These are phyloP conservation scores for Tetrahymena borealis DNA, from an alignment of 73 alveolate genomes.

Conservation along the genomic window DNA sequence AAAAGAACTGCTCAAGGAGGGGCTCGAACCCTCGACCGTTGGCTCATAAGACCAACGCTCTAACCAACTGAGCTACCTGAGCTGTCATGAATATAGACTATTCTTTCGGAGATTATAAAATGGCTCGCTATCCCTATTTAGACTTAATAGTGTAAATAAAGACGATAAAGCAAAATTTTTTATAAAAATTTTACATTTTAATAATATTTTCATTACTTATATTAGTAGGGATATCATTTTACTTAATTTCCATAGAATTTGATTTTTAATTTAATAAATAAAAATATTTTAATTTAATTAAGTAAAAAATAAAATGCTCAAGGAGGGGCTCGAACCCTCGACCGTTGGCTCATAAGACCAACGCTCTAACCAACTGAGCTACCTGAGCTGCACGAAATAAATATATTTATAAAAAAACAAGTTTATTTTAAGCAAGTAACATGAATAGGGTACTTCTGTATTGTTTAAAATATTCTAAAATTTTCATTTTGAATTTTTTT, in stretches of 20 bases:
- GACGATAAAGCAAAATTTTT: not conserved
- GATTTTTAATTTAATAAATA: not conserved
- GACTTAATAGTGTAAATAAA: not conserved
- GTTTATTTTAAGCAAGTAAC: not conserved
- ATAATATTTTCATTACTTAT: too few relatives aligned
- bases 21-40: conserved; percentile 4
- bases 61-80: conserved; percentile 4
- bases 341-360: conserved; percentile 5
- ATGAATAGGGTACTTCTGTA: too few relatives aligned
- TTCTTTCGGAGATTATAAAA: not conserved
- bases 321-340: conserved; percentile 4
- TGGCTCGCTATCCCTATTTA: not conserved
- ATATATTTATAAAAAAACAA: not conserved
- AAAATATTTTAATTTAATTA: not conserved
- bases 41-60: conserved; percentile 6
- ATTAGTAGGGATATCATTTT: not conserved
- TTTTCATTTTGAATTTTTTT: not conserved
- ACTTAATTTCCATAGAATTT: too few relatives aligned
- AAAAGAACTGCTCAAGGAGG: not conserved
- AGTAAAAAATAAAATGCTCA: not conserved
- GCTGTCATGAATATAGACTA: not conserved
- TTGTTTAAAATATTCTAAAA: too few relatives aligned
- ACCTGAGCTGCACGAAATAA: not conserved
- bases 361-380: conserved; percentile 5
- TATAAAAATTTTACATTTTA: too few relatives aligned